These are phyloP conservation scores for Podospora didyma DNA, from an alignment of 495 filamentous ascomycete species.

Conservation along the genomic window DNA sequence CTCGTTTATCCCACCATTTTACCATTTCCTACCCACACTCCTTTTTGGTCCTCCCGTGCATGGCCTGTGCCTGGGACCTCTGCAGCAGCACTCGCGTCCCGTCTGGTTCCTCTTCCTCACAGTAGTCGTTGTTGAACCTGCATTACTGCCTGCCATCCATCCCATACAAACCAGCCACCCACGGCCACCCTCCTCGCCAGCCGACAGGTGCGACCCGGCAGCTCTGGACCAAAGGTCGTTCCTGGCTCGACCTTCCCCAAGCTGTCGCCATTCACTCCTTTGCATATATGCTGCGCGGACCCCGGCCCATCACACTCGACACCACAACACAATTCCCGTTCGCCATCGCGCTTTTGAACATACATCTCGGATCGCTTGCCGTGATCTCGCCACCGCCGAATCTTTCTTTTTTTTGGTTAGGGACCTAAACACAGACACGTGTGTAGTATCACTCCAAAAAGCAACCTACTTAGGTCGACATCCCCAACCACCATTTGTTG, in stretches of 20 bases:
- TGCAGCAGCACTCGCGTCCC: neutral
- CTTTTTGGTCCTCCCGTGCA: neutral
- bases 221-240: neutral
- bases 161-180: slow-evolving; percentile 2
- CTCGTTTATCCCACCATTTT: slow-evolving; percentile 15
- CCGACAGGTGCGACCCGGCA: slow-evolving; percentile 19
- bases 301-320: slow-evolving; percentile 3
- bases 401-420: slow-evolving; percentile 31
- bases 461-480: slow-evolving; percentile 9
- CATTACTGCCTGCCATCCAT: slow-evolving; percentile 1
- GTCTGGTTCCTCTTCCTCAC: no score
- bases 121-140: slow-evolving; percentile 5
- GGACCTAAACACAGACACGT: slow-evolving; percentile 11
- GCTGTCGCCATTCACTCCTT: slow-evolving; percentile 5
- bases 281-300: slow-evolving; percentile 22
- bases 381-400: slow-evolving; percentile 8
- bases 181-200: neutral
- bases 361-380: slow-evolving; percentile 1
- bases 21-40: neutral
- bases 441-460: slow-evolving; percentile 20
- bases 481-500: neutral
- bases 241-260: slow-evolving; percentile 3
- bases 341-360: slow-evolving; percentile 7
- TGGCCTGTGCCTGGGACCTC: slow-evolving; percentile 2
- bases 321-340: slow-evolving; percentile 9